Base-by-base conservation (phyloP, 306 rosid species). In the Echinosophora koreensis region DNA sequence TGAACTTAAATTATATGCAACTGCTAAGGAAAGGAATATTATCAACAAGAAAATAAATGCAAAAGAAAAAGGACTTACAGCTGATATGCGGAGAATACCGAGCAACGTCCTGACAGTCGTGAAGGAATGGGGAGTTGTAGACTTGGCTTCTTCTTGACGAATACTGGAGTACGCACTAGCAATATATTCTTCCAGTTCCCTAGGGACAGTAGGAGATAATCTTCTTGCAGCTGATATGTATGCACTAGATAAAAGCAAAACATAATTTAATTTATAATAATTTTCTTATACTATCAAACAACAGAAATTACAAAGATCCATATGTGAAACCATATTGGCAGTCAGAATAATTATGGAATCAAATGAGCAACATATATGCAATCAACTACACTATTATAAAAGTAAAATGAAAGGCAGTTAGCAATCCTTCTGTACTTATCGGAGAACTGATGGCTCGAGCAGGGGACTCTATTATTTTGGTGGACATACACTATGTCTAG, bases 191-290 rank as follows among this genome's bases (percentile, higher is more conserved):
- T 91, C 97, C 49, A 96, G 85, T 62, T 91, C 97, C 87, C 39
- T 80, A 41, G 98, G 97, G 66, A 91, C 84, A 80, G 83, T 84
- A 38, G 99, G 98, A 76, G 99, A 92, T 77, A 86, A 71, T 81
- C 97, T 92, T 85, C 99, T 92, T 32, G 97, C 99, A 49, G 99
- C 84, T 37, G 99, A 92, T 89, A 96, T 92, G 75, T 92, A 92
- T 39, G 97, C 96, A 6, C 98, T 96, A 68, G 62, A 83, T 37
- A 58, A 73, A 65, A 69, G 68, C 38, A 61, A 69, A 72, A 16
- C 65, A 32, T 8, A 34, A 61, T 18, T 76, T 59, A 78, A 10
- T 69, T 70, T 18, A 44, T 44, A 52, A 28, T 22, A 9, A 51
- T 62, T 68, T 35, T 44, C 77, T 72, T 50, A 64, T 32, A 62